Conservation (phyloP, 2,329 filamentous ascomycete genomes). For the Emmonsiellopsis sp. region DNA sequence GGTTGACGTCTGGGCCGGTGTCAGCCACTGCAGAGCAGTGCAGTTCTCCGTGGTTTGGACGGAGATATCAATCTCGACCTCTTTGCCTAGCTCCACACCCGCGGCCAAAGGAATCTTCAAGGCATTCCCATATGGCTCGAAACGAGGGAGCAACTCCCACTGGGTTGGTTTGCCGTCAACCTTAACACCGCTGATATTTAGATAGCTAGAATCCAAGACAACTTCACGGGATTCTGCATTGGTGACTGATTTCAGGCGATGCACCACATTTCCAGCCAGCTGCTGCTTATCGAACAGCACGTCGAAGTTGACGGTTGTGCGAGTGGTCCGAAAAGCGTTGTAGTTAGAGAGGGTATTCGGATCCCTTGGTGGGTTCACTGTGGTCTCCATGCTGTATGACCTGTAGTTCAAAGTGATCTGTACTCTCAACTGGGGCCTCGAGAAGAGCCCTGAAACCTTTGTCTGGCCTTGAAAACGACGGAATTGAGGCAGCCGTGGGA, state of each 20-base stretch:
- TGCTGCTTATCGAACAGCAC: slow-evolving; percentile 76
- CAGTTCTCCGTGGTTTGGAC: slow-evolving; percentile 79
- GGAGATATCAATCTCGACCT: slow-evolving; percentile 49
- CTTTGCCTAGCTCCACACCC: slow-evolving; percentile 37
- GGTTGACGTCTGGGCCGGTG: slow-evolving; percentile 86
- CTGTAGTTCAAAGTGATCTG: not conserved
- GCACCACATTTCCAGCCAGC: slow-evolving; percentile 65
- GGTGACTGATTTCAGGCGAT: slow-evolving; percentile 69
- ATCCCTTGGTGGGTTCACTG: slow-evolving; percentile 52
- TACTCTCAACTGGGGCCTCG: not conserved
- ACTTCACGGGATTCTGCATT: slow-evolving; percentile 66
- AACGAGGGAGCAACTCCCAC: slow-evolving; percentile 62
- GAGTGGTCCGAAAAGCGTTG: slow-evolving; percentile 72
- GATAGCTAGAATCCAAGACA: slow-evolving; percentile 76
- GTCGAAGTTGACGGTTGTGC: slow-evolving; percentile 71
- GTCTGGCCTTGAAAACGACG: not conserved
- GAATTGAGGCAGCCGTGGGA: too few relatives aligned
- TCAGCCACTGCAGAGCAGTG: slow-evolving; percentile 92
- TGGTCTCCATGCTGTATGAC: slow-evolving; percentile 22
- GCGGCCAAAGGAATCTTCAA: slow-evolving; percentile 41
- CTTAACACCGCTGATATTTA: slow-evolving; percentile 64
- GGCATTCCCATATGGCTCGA: slow-evolving; percentile 57
- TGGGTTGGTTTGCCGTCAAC: slow-evolving; percentile 56
- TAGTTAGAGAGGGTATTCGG: slow-evolving; percentile 91
- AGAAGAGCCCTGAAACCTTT: not conserved